phyloP scores from a whole-genome alignment of 192 early-diverging fungal species.

The Spizellomyces punctatus region DNA sequence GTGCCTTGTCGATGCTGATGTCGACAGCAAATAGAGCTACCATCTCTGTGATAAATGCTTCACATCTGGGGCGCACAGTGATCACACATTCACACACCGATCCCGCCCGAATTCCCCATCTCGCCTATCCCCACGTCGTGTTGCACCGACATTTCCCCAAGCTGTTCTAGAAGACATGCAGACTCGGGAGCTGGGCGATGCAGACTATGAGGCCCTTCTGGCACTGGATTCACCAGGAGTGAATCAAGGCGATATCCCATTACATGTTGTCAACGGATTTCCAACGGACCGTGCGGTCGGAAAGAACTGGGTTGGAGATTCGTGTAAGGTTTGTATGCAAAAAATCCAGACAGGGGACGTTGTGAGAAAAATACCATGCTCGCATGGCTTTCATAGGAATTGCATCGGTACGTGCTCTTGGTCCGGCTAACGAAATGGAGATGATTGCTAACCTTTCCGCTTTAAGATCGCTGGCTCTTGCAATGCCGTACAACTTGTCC shows the following conservation, averaged over 20 bases:
- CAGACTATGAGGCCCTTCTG: slow-evolving; percentile 39
- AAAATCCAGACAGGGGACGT: slow-evolving; percentile 24
- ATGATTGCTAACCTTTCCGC: not conserved
- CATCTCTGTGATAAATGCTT: slow-evolving; percentile 48
- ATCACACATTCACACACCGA: slow-evolving; percentile 33
- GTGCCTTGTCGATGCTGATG: not conserved
- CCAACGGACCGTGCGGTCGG: slow-evolving; percentile 21
- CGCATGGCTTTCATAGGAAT: slow-evolving; percentile 43
- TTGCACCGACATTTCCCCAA: slow-evolving; percentile 23
- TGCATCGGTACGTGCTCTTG: slow-evolving; percentile 32
- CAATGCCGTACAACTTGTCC: slow-evolving; percentile 42
- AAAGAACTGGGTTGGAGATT: slow-evolving; percentile 16
- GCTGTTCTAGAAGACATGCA: slow-evolving; percentile 20
- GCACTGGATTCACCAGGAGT: slow-evolving; percentile 21
- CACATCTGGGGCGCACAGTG: slow-evolving; percentile 29
- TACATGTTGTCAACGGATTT: slow-evolving; percentile 47
- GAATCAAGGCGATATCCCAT: slow-evolving; percentile 39
- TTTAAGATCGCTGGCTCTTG: slow-evolving; percentile 44
- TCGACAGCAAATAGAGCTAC: not conserved
- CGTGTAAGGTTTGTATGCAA: slow-evolving; percentile 33
- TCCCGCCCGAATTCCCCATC: slow-evolving; percentile 4
- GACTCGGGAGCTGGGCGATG: slow-evolving; percentile 34
- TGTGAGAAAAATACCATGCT: slow-evolving; percentile 42
- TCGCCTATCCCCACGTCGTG: slow-evolving; percentile 16
- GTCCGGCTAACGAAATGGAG: not conserved